Evolutionary conservation across 164 flowering plant genomes (phyloP).

Genomic region (Berberis vulgaris): DNA sequence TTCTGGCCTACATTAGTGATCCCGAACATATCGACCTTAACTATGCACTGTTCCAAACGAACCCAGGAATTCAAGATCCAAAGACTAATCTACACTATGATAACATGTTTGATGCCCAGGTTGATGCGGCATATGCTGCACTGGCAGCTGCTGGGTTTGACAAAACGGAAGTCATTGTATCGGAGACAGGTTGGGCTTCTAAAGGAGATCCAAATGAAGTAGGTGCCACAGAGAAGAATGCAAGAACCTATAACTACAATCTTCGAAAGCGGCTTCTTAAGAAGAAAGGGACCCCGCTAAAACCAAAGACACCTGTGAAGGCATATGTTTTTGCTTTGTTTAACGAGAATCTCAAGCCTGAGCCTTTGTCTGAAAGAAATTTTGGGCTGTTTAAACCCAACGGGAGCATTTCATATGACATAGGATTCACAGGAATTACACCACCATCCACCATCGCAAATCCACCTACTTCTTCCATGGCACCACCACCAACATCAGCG

Average conservation of each 20-base stretch:
- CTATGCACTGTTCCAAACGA: constrained; percentile 56
- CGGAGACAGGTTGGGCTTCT: constrained; percentile 93
- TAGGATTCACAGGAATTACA: constrained; percentile 66
- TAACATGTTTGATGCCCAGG: constrained; percentile 78
- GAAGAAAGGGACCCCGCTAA: constrained; percentile 72
- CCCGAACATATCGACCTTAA: constrained; percentile 54
- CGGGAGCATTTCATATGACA: constrained; percentile 75
- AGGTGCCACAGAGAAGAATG: constrained; percentile 52
- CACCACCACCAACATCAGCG: too few species aligned
- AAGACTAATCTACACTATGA: constrained; percentile 73
- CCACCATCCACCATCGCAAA: too few species aligned
- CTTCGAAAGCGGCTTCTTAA: constrained; percentile 43
- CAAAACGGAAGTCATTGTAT: constrained; percentile 66
- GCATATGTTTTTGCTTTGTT: constrained; percentile 78
- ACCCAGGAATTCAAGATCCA: constrained; percentile 48
- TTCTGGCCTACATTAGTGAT: constrained; percentile 66
- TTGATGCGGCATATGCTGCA: constrained; percentile 74
- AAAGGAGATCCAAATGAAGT: constrained; percentile 60
- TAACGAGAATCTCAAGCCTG: constrained; percentile 76
- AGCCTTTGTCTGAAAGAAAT: constrained; percentile 79
- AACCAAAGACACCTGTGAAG: constrained; percentile 44
- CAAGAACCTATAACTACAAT: constrained; percentile 56
- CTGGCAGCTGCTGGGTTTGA: constrained; percentile 56
- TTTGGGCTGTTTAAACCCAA: constrained; percentile 81
- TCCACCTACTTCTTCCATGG: too few species aligned